A percentile compares a stretch with the other conserved stretches of the same genome.
phyloP scores from a whole-genome alignment of 805 yeast genomes.

The Alloascoidea africana region DNA sequence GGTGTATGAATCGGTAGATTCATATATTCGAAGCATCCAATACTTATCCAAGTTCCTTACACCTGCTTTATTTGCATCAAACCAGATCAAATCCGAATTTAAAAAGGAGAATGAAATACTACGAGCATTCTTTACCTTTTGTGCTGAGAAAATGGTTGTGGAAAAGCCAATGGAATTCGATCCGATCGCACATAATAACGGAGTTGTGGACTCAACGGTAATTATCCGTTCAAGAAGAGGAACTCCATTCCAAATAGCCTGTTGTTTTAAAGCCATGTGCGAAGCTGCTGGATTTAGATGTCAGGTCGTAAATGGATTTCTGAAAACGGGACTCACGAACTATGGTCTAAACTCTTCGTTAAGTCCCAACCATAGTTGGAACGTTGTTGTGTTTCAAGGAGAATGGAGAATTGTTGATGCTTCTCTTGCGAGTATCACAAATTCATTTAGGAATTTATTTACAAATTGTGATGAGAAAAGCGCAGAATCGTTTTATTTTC shows the following conservation, averaged over 20 bases:
- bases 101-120: conserved; percentile 38
- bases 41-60: conserved; percentile 22
- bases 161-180: conserved; percentile 16
- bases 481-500: conserved; percentile 50
- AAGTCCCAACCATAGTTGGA: conserved; percentile 77
- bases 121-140: conserved; percentile 49
- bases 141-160: conserved; percentile 42
- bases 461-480: conserved; percentile 19
- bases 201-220: conserved; percentile 9
- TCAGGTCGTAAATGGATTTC: conserved; percentile 68
- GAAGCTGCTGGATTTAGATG: conserved; percentile 55
- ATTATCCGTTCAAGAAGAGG: conserved; percentile 33
- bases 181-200: neutral
- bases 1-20: neutral
- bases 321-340: conserved; percentile 47
- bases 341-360: conserved; percentile 27
- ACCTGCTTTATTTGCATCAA: conserved; percentile 37
- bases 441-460: conserved; percentile 32
- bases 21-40: neutral
- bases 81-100: conserved; percentile 37
- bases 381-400: conserved; percentile 57
- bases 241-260: conserved; percentile 58
- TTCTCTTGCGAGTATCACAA: conserved; percentile 42
- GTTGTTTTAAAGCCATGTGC: conserved; percentile 60
- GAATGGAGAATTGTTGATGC: conserved; percentile 76